Conservation (phyloP, 2,329 filamentous ascomycete species). For the Beauveria brongniartii region DNA sequence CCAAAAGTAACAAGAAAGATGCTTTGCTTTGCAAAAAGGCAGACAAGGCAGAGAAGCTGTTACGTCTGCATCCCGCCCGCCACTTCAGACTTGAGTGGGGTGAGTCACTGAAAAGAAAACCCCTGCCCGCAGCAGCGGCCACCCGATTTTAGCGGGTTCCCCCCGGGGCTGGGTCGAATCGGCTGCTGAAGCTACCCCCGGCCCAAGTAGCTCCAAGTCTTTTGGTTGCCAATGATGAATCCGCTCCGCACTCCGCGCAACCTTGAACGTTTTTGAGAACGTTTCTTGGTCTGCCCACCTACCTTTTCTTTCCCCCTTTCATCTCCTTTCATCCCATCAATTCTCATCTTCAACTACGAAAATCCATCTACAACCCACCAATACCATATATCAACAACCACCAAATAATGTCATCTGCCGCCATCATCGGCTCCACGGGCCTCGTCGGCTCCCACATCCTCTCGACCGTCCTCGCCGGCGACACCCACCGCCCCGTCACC, state of each 20-base stretch:
- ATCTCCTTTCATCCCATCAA: neutral
- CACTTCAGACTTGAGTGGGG: neutral
- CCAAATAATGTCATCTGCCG: slow-evolving; percentile 29
- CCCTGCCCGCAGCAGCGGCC: neutral
- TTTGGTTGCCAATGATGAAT: slow-evolving; percentile 1
- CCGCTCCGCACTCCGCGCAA: slow-evolving; percentile 7
- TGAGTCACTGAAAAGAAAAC: neutral
- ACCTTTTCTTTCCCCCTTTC: neutral
- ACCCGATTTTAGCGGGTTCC: neutral
- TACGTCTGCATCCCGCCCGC: neutral
- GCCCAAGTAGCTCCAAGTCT: neutral
- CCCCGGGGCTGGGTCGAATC: neutral
- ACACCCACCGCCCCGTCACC: slow-evolving; percentile 44
- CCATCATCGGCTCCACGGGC: slow-evolving; percentile 58
- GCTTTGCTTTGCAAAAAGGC: neutral
- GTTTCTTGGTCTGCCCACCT: neutral
- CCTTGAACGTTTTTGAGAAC: neutral
- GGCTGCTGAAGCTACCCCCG: slow-evolving; percentile 3
- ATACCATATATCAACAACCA: neutral
- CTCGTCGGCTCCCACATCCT: slow-evolving; percentile 70
- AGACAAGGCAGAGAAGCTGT: slow-evolving; percentile 10
- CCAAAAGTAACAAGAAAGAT: neutral
- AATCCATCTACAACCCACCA: neutral
- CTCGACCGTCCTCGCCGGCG: slow-evolving; percentile 47
- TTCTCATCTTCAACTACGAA: neutral